Evolutionary conservation across 2,329 filamentous ascomycete species (phyloP).

Genomic region (Venturia pyrina): DNA sequence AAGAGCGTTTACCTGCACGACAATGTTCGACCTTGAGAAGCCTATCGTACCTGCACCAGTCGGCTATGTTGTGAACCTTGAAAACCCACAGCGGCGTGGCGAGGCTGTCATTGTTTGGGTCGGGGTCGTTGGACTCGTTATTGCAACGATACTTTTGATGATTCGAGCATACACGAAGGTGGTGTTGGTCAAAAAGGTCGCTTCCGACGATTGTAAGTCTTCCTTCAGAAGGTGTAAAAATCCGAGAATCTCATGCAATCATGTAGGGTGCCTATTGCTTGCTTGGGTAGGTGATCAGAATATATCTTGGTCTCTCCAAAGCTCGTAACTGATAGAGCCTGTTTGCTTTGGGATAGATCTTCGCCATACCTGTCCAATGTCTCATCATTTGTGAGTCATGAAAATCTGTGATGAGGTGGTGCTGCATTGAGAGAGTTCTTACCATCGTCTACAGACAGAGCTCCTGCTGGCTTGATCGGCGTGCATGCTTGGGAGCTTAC

Average conservation of each 20-base stretch:
- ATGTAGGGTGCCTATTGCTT: background rate
- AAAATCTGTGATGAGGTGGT: background rate
- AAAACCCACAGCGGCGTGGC: background rate
- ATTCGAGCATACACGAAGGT: slow-evolving; percentile 8
- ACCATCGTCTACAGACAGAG: background rate
- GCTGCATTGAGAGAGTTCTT: background rate
- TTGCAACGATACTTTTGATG: background rate
- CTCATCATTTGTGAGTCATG: background rate
- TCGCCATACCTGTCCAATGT: background rate
- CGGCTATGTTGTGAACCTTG: slow-evolving; percentile 5
- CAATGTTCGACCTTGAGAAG: background rate
- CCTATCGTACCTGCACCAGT: background rate
- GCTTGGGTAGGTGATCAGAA: background rate
- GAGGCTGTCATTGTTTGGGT: background rate
- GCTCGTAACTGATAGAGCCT: background rate
- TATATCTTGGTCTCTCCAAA: background rate
- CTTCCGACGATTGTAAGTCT: background rate
- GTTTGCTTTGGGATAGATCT: background rate
- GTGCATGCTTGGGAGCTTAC: background rate
- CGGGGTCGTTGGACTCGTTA: background rate
- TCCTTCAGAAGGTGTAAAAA: background rate
- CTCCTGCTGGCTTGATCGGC: background rate
- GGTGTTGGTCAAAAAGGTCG: background rate
- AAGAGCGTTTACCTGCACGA: background rate
- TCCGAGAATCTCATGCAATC: background rate